phyloP scores from a whole-genome alignment of 805 yeast genomes.

The Nakazawaea molendinolei region DNA sequence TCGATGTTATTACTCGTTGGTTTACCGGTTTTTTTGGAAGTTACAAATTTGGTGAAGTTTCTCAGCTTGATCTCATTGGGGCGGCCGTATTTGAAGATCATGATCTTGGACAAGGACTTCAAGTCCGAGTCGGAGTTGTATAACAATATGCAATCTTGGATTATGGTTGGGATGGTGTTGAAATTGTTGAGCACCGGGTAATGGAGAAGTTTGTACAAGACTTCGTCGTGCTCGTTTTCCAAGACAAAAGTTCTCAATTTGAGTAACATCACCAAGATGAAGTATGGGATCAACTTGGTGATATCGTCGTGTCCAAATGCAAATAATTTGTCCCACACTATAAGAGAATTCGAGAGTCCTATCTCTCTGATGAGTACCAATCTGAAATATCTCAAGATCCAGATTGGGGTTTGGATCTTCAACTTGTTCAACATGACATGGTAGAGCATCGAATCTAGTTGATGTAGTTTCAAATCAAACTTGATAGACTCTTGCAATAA shows the following conservation, averaged over 20 bases:
- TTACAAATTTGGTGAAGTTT: too few species aligned
- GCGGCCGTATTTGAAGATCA: conserved; percentile 8
- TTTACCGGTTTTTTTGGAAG: too few species aligned
- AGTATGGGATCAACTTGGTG: conserved; percentile 30
- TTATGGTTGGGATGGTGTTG: not conserved
- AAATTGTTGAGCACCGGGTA: conserved; percentile 29
- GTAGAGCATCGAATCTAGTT: conserved; percentile 43
- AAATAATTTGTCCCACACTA: conserved; percentile 45
- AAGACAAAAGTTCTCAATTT: conserved; percentile 37
- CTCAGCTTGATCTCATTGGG: not conserved
- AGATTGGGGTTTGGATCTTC: conserved; percentile 42
- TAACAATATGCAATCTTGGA: conserved; percentile 10
- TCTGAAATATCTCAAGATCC: conserved; percentile 48
- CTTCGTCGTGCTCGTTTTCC: conserved; percentile 45
- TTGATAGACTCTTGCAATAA: conserved; percentile 39
- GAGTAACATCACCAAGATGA: conserved; percentile 36
- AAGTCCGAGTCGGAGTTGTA: conserved; percentile 8
- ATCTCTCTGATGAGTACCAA: conserved; percentile 41
- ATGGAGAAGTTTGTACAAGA: conserved; percentile 40
- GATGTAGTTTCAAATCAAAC: conserved; percentile 41
- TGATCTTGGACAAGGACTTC: conserved; percentile 2
- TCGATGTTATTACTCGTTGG: too few species aligned
- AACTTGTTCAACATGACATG: conserved; percentile 37
- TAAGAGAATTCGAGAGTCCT: conserved; percentile 28
- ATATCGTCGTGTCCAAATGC: conserved; percentile 22